Evolutionary conservation across 1,284 basidiomycete species (phyloP), one percentile per base, ranked within the genome.

Genomic region (Ganoderma sinense): DNA sequence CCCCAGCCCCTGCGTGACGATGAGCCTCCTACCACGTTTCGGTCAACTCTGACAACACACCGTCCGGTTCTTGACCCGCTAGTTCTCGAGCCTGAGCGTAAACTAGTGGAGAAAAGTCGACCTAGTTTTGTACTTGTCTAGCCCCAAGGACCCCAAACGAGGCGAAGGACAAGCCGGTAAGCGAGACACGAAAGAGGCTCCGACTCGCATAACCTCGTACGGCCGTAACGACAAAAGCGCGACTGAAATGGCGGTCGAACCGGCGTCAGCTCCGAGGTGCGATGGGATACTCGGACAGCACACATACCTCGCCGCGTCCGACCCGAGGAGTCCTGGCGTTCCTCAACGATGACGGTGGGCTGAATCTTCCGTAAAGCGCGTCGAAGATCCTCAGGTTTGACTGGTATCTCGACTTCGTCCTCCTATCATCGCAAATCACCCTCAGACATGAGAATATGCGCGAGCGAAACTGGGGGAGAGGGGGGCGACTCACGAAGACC

Each of bases 1-100:
- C 69, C 79, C 79, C 11, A 78, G 79, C 20, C 79, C 78, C 79
- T 79, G 51, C 43, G 16, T 5, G 4, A 41, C 31, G 48, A 51
- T 36, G 8, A 48, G 23, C 13, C 29, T 4, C 23, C n/a, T n/a
- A 20, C 13, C 20, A 45, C 23, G 2, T 3, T 6, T 2, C 1
- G 26, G 31, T 48, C 59, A 16, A 18, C 20, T 36, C 39, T 20
- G 14, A 43, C 16, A 29, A 36, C 43, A 10, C 8, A 23, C 31
- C 51, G 33, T 45, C 20, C 8, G 16, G 41, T 43, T 43, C 16
- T 20, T 43, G 41, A 43, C 13, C 41, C 16, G 16, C 41, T 43
- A 13, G 16, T 20, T 43, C 41, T 18, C 20, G 41, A 43, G 16
- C 16, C 41, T 7, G 16, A 14, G 41, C 16, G 41, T 20, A 18